Conservation (phyloP, 768 basidiomycete genomes). For the Tulasnella sp. region DNA sequence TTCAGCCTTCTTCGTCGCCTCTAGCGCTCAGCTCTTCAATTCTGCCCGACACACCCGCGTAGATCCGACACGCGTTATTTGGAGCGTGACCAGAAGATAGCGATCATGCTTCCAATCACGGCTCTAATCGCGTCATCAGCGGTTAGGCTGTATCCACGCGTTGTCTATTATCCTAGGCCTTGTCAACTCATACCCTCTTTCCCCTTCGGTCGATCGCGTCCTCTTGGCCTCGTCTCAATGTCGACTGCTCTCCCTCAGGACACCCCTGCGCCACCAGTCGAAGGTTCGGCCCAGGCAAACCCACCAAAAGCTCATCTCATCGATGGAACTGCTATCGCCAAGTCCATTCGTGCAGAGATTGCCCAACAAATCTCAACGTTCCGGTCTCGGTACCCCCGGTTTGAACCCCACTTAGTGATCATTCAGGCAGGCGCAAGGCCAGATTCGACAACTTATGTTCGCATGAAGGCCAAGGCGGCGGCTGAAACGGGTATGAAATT, state of each 20-base stretch:
- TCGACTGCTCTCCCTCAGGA: conserved; percentile 4
- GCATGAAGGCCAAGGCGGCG: conserved; percentile 95
- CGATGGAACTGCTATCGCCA: conserved; percentile 75
- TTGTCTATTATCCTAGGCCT: too few species aligned
- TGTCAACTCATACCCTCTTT: neutral
- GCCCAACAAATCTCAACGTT: conserved; percentile 52
- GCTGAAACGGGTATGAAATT: conserved; percentile 86
- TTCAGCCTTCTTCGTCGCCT: too few species aligned
- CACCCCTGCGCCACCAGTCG: neutral
- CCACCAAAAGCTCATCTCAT: conserved; percentile 35
- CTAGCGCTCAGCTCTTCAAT: too few species aligned
- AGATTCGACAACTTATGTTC: conserved; percentile 85
- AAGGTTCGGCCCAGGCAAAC: neutral
- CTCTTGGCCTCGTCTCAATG: conserved; percentile 4
- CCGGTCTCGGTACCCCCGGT: conserved; percentile 65
- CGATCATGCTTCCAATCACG: too few species aligned
- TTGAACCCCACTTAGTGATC: conserved; percentile 81
- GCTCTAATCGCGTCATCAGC: too few species aligned
- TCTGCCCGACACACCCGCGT: too few species aligned
- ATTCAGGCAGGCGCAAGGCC: conserved; percentile 88
- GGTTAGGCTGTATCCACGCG: too few species aligned
- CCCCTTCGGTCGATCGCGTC: neutral
- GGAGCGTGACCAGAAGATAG: too few species aligned
- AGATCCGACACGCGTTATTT: too few species aligned
- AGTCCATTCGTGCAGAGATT: conserved; percentile 75